Percentiles rank a stretch among this genome's conserved stretches.
These are phyloP conservation scores for Canna indica DNA, from an alignment of 176 grass and related monocot species.

Conservation along the genomic window DNA sequence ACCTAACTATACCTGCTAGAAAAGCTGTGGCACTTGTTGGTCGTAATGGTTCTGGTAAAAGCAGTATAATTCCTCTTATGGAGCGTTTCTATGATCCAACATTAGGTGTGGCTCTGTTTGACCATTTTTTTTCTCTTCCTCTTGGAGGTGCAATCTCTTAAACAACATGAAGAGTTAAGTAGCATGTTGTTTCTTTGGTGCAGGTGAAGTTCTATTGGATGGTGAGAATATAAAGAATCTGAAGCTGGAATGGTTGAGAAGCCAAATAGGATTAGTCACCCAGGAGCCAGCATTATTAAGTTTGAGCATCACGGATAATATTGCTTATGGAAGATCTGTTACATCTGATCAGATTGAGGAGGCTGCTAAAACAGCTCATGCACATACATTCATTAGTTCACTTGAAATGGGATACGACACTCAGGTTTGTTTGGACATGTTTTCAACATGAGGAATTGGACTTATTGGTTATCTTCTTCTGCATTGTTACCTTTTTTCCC, in stretches of 20 bases:
- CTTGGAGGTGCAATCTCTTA: slow-evolving; percentile 2
- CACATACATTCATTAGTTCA: slow-evolving; percentile 86
- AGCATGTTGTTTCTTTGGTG: slow-evolving; percentile 10
- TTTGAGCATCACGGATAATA: slow-evolving; percentile 95
- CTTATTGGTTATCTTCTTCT: neutral
- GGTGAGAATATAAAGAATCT: slow-evolving; percentile 98
- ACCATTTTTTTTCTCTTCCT: neutral
- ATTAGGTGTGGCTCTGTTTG: slow-evolving; percentile 48
- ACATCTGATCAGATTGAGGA: slow-evolving; percentile 93
- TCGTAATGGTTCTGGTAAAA: slow-evolving; percentile 96
- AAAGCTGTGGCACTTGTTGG: slow-evolving; percentile 99
- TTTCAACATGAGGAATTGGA: slow-evolving; percentile 19
- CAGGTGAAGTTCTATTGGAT: slow-evolving; percentile 98
- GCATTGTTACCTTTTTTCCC: slow-evolving; percentile 11
- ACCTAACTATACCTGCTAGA: slow-evolving; percentile 87
- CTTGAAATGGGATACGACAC: slow-evolving; percentile 94
- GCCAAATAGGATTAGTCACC: slow-evolving; percentile 98
- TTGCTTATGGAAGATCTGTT: slow-evolving; percentile 87
- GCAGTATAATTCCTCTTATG: slow-evolving; percentile 99
- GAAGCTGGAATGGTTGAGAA: slow-evolving; percentile 97
- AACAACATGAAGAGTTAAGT: neutral
- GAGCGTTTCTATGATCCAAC: slow-evolving; percentile 99
- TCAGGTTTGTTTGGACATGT: slow-evolving; percentile 45
- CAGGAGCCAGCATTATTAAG: slow-evolving; percentile 94
- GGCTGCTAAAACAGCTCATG: slow-evolving; percentile 97